Conservation (phyloP, 176 grass and related monocot genomes). For the Lolium multiflorum region DNA sequence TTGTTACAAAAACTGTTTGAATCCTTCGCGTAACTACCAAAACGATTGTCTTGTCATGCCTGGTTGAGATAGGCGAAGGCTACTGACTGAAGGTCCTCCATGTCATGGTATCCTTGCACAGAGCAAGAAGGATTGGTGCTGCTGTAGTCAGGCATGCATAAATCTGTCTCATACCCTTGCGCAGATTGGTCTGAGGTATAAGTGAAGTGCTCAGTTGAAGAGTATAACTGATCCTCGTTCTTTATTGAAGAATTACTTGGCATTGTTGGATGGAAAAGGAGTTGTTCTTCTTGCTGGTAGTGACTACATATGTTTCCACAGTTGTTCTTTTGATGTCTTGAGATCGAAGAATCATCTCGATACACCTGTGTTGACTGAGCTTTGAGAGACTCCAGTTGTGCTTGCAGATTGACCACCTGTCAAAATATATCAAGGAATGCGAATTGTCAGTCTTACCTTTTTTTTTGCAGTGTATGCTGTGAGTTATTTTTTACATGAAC, state of each 20-base stretch:
- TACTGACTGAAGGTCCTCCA: conserved; percentile 75
- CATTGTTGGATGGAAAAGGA: conserved; percentile 30
- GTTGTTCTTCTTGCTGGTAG: conserved; percentile 31
- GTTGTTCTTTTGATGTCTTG: conserved; percentile 54
- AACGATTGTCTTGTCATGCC: conserved; percentile 41
- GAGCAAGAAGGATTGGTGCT: conserved; percentile 49
- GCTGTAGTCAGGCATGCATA: conserved; percentile 40
- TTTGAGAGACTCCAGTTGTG: conserved; percentile 75
- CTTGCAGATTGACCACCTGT: conserved; percentile 88
- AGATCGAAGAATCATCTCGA: conserved; percentile 40
- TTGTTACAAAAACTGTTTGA: conserved; percentile 38
- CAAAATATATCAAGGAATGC: conserved; percentile 24
- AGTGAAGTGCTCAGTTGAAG: conserved; percentile 38
- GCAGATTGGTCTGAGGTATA: conserved; percentile 52
- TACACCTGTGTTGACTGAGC: conserved; percentile 53
- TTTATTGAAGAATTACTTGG: conserved; percentile 55
- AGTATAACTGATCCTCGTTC: conserved; percentile 45
- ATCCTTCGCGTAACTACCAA: conserved; percentile 15
- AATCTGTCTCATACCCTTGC: conserved; percentile 48
- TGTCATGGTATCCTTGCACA: conserved; percentile 58
- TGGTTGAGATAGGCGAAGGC: conserved; percentile 73
- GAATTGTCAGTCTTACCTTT: conserved; percentile 27
- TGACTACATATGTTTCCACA: conserved; percentile 32
- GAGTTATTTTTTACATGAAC: conserved; percentile 5
- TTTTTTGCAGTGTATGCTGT: conserved; percentile 3